Evolutionary conservation across 176 grass and related monocot species (phyloP), one percentile per base, ranked within the genome.

Genomic region (Ensete ventricosum): DNA sequence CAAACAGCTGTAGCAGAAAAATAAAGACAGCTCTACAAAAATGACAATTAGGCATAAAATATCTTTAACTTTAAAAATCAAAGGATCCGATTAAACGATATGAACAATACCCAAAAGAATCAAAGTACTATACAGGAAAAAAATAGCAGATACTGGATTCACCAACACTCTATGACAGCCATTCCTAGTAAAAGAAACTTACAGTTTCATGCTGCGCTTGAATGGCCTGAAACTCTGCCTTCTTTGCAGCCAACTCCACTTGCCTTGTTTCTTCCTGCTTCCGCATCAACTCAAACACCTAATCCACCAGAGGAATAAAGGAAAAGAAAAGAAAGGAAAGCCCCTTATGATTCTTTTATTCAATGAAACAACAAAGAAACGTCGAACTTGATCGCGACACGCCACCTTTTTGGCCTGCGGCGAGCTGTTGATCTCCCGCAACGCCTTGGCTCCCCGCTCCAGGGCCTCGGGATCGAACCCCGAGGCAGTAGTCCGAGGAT

Each of bases 381-480:
- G 11, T 13, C 21, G 65, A 4, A 43, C 48, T 11, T 49, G 16
- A 52, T 52, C 16, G 17, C 16, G 9, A 67, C 71, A 69, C 25
- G 53, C 13, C 5, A 91, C 95, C 86, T 89, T 91, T 75, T 94
- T 99, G 24, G 81, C 78, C 10, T 91, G 67, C 49, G 23, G 21
- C 9, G 67, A 80, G 2, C 55, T 78, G 0, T 77, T 75, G 29
- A 94, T 82, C 73, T 89, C 26, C 3, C 52, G 27, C 54, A 99
- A 79, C 54, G 87, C 76, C 43, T 71, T 72, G 50, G 73, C 90
- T 7, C 76, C 95, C 19, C 73, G 72, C 72, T 91, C 90, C 50
- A 99, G 84, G n/a, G 90, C 78, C 11, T 55, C 84, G 14, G 95
- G 90, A 60, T 94, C 88, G 82, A 99, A 94, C 23, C 95, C 90